Evolutionary conservation across 1,284 basidiomycete species (phyloP), one percentile per base, ranked within the genome.

Genomic region (Fomitiporia mediterranea): DNA sequence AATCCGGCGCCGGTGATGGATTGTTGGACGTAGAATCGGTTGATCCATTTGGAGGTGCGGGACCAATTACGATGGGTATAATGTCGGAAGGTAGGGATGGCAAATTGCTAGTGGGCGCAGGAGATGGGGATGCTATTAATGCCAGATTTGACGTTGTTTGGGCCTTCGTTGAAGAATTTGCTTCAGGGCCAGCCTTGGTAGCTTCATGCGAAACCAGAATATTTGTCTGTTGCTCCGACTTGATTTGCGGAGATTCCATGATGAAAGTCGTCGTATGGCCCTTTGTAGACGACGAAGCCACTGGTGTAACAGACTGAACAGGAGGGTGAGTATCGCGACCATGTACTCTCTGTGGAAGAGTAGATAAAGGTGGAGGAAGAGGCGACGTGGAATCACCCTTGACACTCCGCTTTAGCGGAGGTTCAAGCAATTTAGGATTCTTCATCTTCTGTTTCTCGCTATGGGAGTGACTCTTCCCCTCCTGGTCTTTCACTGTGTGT

Each of bases 321-420:
- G n/a, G n/a, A 54, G 38, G 62, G 40, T 85, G 70, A 0, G 86
- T 21, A 11, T 85, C 1, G 78, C 72, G 3, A 80, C 81, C 1
- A 37, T 30, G 28, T 2, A 13, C 2, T 5, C 8, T 30, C 17
- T 6, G 25, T 28, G 27, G n/a, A 17, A n/a, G 17, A n/a, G 32
- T 5, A 7, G 84, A 86, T 28, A 88, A 66, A 13, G 83, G 85
- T 9, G 84, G 84, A 30, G 85, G 84, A 38, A 86, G 69, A 11
- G 79, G 79, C 2, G 72, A 77, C 62, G 79, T 81, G 17, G 69
- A 53, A 48, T 84, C 82, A 40, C 77, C 79, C 62, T 84, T 84
- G 4, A 84, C 73, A 60, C 82, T 85, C 54, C 83, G 75, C 68
- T 82, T 88, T 59, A 86, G 70, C 2, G 83, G 72, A 21, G 84